Evolutionary conservation across 2,329 filamentous ascomycete species (phyloP).

Genomic region (Alternaria arborescens): DNA sequence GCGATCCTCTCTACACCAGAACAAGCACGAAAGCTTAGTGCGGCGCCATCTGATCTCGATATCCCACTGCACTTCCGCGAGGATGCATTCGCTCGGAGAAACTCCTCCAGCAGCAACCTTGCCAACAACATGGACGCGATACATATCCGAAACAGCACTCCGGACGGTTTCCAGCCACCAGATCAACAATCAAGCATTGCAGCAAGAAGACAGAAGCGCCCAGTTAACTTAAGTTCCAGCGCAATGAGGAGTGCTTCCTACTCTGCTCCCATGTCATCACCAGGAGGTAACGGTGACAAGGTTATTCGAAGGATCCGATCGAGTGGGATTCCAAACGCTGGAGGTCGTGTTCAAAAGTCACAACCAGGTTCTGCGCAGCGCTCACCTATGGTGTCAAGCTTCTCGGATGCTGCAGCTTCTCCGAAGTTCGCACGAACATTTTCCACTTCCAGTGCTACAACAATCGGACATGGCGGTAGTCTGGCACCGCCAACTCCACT

Average conservation of each 20-base stretch:
- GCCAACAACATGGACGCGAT: constrained; percentile 52
- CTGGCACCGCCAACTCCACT: constrained; percentile 59
- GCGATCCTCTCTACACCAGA: constrained; percentile 47
- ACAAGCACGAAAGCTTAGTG: constrained; percentile 41
- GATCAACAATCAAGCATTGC: constrained; percentile 53
- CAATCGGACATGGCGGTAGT: constrained; percentile 48
- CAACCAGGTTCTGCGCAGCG: constrained; percentile 57
- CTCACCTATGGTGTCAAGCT: constrained; percentile 57
- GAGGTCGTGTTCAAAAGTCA: constrained; percentile 58
- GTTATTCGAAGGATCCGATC: constrained; percentile 59
- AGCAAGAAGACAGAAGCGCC: constrained; percentile 52
- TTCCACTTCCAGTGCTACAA: constrained; percentile 48
- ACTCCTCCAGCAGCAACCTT: constrained; percentile 51
- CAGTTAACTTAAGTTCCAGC: constrained; percentile 51
- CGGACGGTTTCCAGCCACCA: constrained; percentile 50
- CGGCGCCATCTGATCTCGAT: constrained; percentile 44
- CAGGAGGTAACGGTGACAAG: constrained; percentile 51
- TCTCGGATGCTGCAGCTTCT: constrained; percentile 58
- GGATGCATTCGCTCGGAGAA: constrained; percentile 45
- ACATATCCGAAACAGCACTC: constrained; percentile 47
- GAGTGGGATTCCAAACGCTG: constrained; percentile 54
- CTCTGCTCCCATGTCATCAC: constrained; percentile 51
- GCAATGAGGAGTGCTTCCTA: constrained; percentile 55
- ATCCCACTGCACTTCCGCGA: constrained; percentile 41
- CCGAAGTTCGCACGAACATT: constrained; percentile 55